Evolutionary conservation across 2,329 filamentous ascomycete species (phyloP).

Genomic region (Pochonia chlamydosporia): DNA sequence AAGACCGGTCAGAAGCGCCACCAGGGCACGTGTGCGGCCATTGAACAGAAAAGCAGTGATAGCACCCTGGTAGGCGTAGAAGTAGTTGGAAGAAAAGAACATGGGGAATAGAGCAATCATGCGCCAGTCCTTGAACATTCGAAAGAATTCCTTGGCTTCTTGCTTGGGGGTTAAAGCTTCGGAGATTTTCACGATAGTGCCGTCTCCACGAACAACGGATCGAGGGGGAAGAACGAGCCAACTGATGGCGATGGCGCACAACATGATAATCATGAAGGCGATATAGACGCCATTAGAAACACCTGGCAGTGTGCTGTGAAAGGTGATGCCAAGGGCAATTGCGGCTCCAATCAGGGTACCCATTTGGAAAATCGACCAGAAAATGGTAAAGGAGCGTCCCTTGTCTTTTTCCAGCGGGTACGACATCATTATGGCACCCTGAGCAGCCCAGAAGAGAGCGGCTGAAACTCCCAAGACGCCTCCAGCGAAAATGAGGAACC

Average conservation of each 20-base stretch:
- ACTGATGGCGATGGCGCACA: conserved; percentile 11
- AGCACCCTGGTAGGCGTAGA: conserved; percentile 74
- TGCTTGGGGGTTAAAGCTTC: conserved; percentile 8
- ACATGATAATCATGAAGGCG: conserved; percentile 10
- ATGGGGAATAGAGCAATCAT: conserved; percentile 72
- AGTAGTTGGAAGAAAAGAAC: conserved; percentile 80
- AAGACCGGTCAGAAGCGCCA: conserved; percentile 64
- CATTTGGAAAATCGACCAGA: conserved; percentile 93
- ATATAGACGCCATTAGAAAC: conserved; percentile 7
- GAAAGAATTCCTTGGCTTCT: conserved; percentile 11
- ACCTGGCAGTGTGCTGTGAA: conserved; percentile 5
- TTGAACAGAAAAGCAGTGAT: conserved; percentile 68
- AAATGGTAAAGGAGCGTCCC: conserved; percentile 81
- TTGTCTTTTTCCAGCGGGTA: conserved; percentile 78
- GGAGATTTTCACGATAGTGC: conserved; percentile 5
- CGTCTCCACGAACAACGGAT: conserved; percentile 10
- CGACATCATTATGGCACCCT: conserved; percentile 83
- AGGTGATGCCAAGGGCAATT: conserved; percentile 19
- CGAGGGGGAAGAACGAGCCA: conserved; percentile 12
- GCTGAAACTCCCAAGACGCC: conserved; percentile 71
- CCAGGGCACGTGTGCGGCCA: conserved; percentile 67
- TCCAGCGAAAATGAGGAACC: conserved; percentile 55
- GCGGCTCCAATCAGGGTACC: conserved; percentile 71
- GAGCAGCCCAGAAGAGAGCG: conserved; percentile 73
- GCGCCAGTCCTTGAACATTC: conserved; percentile 17